Evolutionary conservation across 495 filamentous ascomycete genomes (phyloP), one percentile per base, ranked within the genome.

Genomic region (Sporormia fimetaria): DNA sequence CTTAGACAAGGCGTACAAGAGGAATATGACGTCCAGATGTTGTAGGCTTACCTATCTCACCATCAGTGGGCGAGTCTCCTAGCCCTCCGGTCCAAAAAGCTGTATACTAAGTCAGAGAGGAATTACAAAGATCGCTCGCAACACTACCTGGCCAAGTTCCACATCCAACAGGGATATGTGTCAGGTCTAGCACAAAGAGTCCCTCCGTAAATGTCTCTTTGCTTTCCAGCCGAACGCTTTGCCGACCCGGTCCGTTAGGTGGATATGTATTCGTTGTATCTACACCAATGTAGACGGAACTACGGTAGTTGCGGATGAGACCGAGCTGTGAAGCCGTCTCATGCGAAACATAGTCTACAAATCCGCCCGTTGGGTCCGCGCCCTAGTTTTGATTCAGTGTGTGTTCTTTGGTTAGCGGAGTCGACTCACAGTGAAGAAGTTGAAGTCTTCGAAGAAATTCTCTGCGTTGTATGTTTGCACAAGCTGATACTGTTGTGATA

Each of bases 11-110:
- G n/a, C n/a, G n/a, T n/a, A n/a, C n/a, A n/a, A n/a, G n/a, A n/a
- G n/a, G n/a, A n/a, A n/a, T n/a, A 87, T 78, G 32, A 85, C 68
- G 42, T 84, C 80, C 24, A 25, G 5, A 26, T 4, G 17, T 21
- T 21, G 17, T 18, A 21, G 8, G 18, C 29, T 8, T 86, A 66
- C 94, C 87, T 17, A 57, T 58, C 30, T 54, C 84, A 20, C 88
- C 87, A 24, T 73, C 68, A 6, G 59, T 52, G 0, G 86, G 88
- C 87, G 87, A 96, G 33, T 75, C 66, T 4, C 56, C 44, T 7
- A 47, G 44, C 21, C 47, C 41, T 12, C 21, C 31, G 10, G 46
- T 50, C 51, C 41, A 54, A 16, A 50, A 54, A 14, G 41, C 38
- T 22, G 24, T 40, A 17, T 37, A 29, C 21, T 66, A 54, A 15